Evolutionary conservation across 2,329 filamentous ascomycete species (phyloP).

Genomic region (Arthrinium puccinioides): DNA sequence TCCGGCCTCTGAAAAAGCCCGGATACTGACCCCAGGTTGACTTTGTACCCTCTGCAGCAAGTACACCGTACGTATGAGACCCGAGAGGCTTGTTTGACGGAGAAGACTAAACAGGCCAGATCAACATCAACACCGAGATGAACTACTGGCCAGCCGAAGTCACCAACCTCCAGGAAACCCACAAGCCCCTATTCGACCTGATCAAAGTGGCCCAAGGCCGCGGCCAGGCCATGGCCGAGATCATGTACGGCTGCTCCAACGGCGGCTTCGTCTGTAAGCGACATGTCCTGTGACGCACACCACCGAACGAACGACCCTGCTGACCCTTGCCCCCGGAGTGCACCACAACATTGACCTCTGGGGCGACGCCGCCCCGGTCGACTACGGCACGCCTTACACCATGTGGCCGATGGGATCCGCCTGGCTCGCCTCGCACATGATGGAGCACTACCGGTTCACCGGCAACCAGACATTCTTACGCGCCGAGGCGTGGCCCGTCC

Average conservation of each 20-base stretch:
- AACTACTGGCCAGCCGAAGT: conserved; percentile 18
- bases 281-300: no score
- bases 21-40: not conserved
- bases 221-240: conserved; percentile 24
- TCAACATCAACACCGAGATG: conserved; percentile 14
- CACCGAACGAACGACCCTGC: no score
- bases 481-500: conserved; percentile 15
- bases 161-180: conserved; percentile 27
- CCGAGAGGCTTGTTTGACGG: no score
- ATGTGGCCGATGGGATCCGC: conserved; percentile 32
- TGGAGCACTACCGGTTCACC: conserved; percentile 30
- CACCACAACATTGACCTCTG: conserved; percentile 33
- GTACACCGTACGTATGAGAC: conserved; percentile 4
- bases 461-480: conserved; percentile 20
- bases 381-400: conserved; percentile 18
- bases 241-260: conserved; percentile 28
- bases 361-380: conserved; percentile 29
- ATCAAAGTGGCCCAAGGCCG: conserved; percentile 14
- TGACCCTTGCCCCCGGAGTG: no score
- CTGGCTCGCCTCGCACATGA: conserved; percentile 31
- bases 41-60: not conserved
- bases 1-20: no score
- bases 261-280: conserved; percentile 25
- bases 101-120: no score
- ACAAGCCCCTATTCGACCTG: conserved; percentile 29